Evolutionary conservation across 1,139 yeast species (phyloP).

Genomic region (Candida pseudocylindracea): DNA sequence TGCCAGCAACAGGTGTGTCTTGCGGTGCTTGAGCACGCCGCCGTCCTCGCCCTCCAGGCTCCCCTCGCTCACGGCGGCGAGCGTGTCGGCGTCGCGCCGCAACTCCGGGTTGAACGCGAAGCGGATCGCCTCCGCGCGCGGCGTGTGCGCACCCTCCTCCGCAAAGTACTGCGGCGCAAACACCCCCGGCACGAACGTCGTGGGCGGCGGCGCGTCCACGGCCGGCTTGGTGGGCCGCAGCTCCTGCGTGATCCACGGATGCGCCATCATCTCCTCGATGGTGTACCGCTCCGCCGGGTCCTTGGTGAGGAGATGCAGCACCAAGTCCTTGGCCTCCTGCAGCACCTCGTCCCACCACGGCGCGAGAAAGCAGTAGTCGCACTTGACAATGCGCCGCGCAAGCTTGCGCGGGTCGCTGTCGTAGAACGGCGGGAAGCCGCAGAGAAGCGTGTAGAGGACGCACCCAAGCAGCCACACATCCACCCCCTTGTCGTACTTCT

Average conservation of each 20-base stretch:
- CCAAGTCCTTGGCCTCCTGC: conserved; percentile 48
- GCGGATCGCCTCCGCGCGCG: too few species aligned
- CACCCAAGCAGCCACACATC: conserved; percentile 97
- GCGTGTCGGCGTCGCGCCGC: too few species aligned
- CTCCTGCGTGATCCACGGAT: conserved; percentile 14
- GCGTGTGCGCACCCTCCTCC: too few species aligned
- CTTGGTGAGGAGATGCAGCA: conserved; percentile 26
- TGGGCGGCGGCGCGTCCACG: too few species aligned
- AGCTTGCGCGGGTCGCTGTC: conserved; percentile 70
- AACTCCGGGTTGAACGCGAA: too few species aligned
- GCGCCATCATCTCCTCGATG: conserved; percentile 37
- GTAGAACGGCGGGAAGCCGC: conserved; percentile 95
- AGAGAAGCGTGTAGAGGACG: conserved; percentile 65
- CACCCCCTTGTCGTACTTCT: conserved; percentile 56
- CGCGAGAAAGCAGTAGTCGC: conserved; percentile 59
- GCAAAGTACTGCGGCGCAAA: too few species aligned
- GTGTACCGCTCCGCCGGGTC: conserved; percentile 49
- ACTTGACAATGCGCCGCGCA: conserved; percentile 64
- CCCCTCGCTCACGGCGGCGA: too few species aligned
- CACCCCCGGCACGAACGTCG: too few species aligned
- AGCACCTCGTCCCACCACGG: conserved; percentile 99
- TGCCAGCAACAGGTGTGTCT: too few species aligned
- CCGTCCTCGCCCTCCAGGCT: too few species aligned
- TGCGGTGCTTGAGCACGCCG: too few species aligned
- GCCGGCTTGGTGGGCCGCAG: conserved; percentile 1